These are phyloP conservation scores for Cicer arietinum DNA, from an alignment of 306 rosid species.

Conservation along the genomic window DNA sequence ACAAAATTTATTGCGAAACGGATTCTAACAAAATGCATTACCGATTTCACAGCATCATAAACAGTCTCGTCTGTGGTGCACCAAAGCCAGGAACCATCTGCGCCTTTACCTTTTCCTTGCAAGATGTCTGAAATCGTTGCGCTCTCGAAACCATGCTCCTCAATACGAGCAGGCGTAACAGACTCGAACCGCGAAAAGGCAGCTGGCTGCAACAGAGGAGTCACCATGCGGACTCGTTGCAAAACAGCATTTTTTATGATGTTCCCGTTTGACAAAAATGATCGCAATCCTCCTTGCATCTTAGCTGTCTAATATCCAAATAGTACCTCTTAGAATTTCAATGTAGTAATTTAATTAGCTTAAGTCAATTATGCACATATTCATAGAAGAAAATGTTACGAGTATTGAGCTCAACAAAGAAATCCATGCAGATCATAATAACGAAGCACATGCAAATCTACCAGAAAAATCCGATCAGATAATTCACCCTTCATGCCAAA, in stretches of 20 bases:
- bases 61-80: conserved; percentile 91
- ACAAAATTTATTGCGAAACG: conserved; percentile 12
- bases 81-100: conserved; percentile 99
- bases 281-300: conserved; percentile 86
- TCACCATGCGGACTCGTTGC: conserved; percentile 77
- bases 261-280: conserved; percentile 65
- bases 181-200: conserved; percentile 68
- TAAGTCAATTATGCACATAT: conserved; percentile 2
- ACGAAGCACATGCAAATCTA: not conserved
- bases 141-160: conserved; percentile 99
- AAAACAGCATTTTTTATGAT: conserved; percentile 75
- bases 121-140: conserved; percentile 81
- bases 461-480: not conserved
- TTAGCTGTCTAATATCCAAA: conserved; percentile 51
- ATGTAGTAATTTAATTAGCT: not conserved
- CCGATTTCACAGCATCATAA: conserved; percentile 98
- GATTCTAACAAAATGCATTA: conserved; percentile 49
- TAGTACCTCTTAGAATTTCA: conserved; percentile 23
- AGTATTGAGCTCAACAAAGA: conserved; percentile 21
- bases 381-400: conserved; percentile 17
- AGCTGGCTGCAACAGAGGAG: conserved; percentile 74
- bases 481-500: not conserved
- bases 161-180: conserved; percentile 63
- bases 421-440: conserved; percentile 14
- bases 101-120: conserved; percentile 78